Percentiles rank a stretch among this genome's conserved stretches.
Evolutionary conservation across 768 basidiomycete genomes (phyloP).

Genomic region (Rossbeevera mucosa): DNA sequence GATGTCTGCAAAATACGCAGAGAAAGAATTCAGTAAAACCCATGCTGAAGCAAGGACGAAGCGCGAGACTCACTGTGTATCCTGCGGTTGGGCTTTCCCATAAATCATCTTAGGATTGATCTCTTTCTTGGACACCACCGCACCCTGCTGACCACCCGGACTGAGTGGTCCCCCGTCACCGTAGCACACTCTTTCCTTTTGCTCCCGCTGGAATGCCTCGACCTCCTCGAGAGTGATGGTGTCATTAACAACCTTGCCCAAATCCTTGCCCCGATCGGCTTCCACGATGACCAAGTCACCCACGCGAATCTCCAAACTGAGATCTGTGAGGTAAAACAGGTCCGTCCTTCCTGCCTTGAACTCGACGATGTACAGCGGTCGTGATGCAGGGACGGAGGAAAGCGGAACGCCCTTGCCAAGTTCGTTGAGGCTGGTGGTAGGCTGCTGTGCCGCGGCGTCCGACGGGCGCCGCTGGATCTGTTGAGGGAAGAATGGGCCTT

Average conservation of each 20-base stretch:
- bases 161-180: conserved; percentile 44
- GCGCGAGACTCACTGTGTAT: conserved; percentile 56
- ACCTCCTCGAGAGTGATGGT: conserved; percentile 87
- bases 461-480: conserved; percentile 38
- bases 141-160: conserved; percentile 35
- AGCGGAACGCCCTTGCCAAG: conserved; percentile 90
- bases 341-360: conserved; percentile 98
- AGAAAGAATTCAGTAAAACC: not conserved
- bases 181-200: conserved; percentile 52
- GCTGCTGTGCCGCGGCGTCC: conserved; percentile 31
- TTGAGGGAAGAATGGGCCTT: conserved; percentile 27
- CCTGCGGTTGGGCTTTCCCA: conserved; percentile 76
- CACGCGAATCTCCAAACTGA: conserved; percentile 57
- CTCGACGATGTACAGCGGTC: conserved; percentile 93
- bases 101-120: conserved; percentile 97
- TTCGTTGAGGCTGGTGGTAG: conserved; percentile 37
- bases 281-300: conserved; percentile 96
- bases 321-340: conserved; percentile 84
- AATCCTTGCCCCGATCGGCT: conserved; percentile 89
- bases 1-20: conserved; percentile 44
- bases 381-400: conserved; percentile 72
- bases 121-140: conserved; percentile 66
- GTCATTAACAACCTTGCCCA: conserved; percentile 90
- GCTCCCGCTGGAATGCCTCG: conserved; percentile 82
- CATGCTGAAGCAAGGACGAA: not conserved